phyloP scores from a whole-genome alignment of 169 alveolate species.

The Plasmodium cynomolgi region DNA sequence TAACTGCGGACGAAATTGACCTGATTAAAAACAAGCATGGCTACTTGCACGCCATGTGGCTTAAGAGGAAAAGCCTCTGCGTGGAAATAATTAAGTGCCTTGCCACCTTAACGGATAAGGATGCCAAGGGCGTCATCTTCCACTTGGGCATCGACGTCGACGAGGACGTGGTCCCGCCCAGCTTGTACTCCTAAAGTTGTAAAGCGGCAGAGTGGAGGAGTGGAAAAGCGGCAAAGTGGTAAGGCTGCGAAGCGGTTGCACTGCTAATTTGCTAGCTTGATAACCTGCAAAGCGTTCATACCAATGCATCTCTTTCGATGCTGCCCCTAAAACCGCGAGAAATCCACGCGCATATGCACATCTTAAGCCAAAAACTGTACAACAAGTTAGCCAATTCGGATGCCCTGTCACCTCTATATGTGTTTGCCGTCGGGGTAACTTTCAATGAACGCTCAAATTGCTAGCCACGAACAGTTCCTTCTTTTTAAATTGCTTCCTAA shows the following conservation, averaged over 20 bases:
- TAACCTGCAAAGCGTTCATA: background rate
- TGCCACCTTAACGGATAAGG: conserved; percentile 70
- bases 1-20: conserved; percentile 57
- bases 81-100: conserved; percentile 61
- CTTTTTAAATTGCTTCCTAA: background rate
- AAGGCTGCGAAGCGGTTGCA: too few relatives aligned
- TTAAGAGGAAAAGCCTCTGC: conserved; percentile 43
- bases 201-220: background rate
- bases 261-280: too few relatives aligned
- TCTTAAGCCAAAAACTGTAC: background rate
- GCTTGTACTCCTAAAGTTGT: conserved; percentile 15
- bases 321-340: background rate
- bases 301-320: background rate
- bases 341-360: background rate
- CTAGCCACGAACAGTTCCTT: background rate
- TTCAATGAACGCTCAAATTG: background rate
- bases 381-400: background rate
- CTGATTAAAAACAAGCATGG: conserved; percentile 59
- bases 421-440: background rate
- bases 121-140: conserved; percentile 54
- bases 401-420: background rate
- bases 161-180: conserved; percentile 50
- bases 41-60: conserved; percentile 56
- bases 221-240: too few relatives aligned
- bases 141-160: conserved; percentile 70